Evolutionary conservation across 192 early-diverging fungal species (phyloP), one percentile per base, ranked within the genome.

Genomic region (Oehlia diaphana): DNA sequence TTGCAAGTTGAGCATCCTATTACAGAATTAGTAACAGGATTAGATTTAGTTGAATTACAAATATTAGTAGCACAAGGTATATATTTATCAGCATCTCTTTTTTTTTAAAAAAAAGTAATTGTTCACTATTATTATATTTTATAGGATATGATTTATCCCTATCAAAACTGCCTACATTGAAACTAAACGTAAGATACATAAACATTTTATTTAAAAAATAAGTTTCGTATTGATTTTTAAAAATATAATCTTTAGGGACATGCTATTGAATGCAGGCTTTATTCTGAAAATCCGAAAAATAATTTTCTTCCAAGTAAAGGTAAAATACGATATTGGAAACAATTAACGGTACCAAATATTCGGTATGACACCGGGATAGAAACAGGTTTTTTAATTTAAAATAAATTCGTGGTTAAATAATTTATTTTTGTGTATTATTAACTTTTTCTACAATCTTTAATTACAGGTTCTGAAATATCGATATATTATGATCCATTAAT

Each of bases 401-500:
- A 19, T 39, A 69, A 28, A 35, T 35, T 19, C 26, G 28, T 19
- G 3, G 4, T 68, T 68, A 13, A 37, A 42, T 42, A 42, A 42
- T 37, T 69, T 69, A 37, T 37, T 39, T 76, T 21, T 87, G 88
- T 87, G 88, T 86, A 50, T 79, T 0, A 0, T 5, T 42, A 42
- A 42, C 50, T 78, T 21, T 88, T 83, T 1, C 72, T 90, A 42
- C 90, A 16, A 94, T 96, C 3, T 42, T 4, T 4, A 0, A 9
- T 7, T 42, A 42, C 6, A 82, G 97, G 97, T 2, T 90, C 89
- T 12, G 94, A 96, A 84, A 96, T 98, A 79, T 85, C 88, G 13
- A 93, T 98, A 42, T 95, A 96, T 88, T 98, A 98, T 84, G 97
- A 98, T 80, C 96, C 96, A 35, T 90, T 98, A 86, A 95, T 98